Evolutionary conservation across 164 flowering plant genomes (phyloP).

Genomic region (Berberis vulgaris): DNA sequence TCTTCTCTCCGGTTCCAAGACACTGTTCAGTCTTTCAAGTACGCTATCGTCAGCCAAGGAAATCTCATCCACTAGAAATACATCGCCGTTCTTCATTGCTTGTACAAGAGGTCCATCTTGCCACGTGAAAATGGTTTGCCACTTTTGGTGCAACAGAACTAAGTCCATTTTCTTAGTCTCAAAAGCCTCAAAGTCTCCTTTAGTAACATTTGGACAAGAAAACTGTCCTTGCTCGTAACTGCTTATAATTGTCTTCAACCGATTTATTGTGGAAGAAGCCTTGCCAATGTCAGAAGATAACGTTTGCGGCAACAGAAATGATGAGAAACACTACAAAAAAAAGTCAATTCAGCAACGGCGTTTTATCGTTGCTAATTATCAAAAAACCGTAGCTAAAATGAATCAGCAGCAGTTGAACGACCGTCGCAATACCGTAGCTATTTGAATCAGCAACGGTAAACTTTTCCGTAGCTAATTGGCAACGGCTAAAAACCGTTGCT

Average conservation of each 20-base stretch:
- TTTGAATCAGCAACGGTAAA: no score
- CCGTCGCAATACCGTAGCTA: no score
- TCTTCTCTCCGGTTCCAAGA: slow-evolving; percentile 82
- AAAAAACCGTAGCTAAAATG: no score
- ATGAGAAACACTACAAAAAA: not conserved
- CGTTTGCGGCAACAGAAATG: slow-evolving; percentile 28
- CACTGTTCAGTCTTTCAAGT: slow-evolving; percentile 93
- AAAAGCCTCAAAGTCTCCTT: slow-evolving; percentile 35
- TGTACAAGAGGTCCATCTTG: slow-evolving; percentile 95
- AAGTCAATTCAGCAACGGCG: no score
- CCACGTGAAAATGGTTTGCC: slow-evolving; percentile 86
- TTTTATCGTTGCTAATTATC: no score
- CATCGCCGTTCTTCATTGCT: slow-evolving; percentile 83
- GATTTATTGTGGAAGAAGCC: slow-evolving; percentile 46
- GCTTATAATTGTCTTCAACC: slow-evolving; percentile 26
- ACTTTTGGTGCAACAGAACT: slow-evolving; percentile 42
- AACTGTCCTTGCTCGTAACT: slow-evolving; percentile 27
- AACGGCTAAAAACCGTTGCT: no score
- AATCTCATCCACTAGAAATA: slow-evolving; percentile 88
- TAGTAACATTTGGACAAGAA: slow-evolving; percentile 25
- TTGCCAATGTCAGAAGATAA: slow-evolving; percentile 60
- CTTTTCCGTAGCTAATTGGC: no score
- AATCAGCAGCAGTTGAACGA: no score
- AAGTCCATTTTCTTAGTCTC: slow-evolving; percentile 34
- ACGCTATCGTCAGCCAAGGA: slow-evolving; percentile 99